Evolutionary conservation across 805 yeast genomes (phyloP).

Genomic region (Candida andamanensis): DNA sequence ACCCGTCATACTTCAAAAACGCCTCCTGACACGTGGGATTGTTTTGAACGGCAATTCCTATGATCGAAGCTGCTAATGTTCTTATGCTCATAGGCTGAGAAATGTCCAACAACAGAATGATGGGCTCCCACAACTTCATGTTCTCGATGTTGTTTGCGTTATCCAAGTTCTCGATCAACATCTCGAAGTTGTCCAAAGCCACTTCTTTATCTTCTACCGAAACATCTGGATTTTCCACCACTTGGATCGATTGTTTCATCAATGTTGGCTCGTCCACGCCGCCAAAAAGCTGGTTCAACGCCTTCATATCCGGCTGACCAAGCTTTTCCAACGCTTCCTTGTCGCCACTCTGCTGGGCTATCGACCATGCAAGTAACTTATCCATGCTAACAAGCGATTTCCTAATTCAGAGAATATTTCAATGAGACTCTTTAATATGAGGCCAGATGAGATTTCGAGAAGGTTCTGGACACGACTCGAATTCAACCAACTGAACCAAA

Average conservation of each 20-base stretch:
- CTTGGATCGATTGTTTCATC: slow-evolving; percentile 72
- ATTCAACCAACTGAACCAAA: no score
- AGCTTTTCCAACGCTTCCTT: slow-evolving; percentile 57
- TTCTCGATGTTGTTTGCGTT: slow-evolving; percentile 91
- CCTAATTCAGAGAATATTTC: no score
- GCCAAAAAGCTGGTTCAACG: slow-evolving; percentile 69
- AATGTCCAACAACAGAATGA: slow-evolving; percentile 50
- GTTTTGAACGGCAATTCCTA: slow-evolving; percentile 92
- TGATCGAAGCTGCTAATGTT: slow-evolving; percentile 60
- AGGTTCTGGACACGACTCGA: no score
- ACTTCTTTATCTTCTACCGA: slow-evolving; percentile 58
- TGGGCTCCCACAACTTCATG: slow-evolving; percentile 71
- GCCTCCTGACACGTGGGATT: slow-evolving; percentile 71
- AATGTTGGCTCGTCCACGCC: slow-evolving; percentile 84
- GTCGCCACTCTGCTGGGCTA: slow-evolving; percentile 70
- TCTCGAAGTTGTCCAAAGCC: slow-evolving; percentile 88
- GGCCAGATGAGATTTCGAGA: no score
- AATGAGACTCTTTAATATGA: no score
- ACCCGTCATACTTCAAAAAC: slow-evolving; percentile 49
- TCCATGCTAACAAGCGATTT: no score
- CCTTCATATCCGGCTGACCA: slow-evolving; percentile 75
- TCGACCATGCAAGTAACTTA: slow-evolving; percentile 87
- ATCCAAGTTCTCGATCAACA: slow-evolving; percentile 88
- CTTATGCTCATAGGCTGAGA: slow-evolving; percentile 34
- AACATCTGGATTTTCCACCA: slow-evolving; percentile 54